These are phyloP conservation scores for Neonectria coccinea DNA, from an alignment of 2,329 filamentous ascomycete species.

Conservation along the genomic window DNA sequence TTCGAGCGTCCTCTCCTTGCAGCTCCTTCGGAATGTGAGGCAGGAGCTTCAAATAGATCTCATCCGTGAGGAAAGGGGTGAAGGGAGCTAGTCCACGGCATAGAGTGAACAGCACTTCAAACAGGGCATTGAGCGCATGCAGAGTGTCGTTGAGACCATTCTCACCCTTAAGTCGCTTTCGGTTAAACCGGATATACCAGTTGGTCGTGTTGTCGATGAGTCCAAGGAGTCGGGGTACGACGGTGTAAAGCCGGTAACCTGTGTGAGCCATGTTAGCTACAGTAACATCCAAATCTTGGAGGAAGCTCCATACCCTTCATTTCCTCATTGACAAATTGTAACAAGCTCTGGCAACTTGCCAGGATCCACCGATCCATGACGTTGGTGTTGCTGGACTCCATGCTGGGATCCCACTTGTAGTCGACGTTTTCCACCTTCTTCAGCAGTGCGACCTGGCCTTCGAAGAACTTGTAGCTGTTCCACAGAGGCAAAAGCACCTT, in stretches of 20 bases:
- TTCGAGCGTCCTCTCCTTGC: constrained; percentile 78
- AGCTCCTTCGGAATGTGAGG: constrained; percentile 82
- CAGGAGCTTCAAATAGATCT: constrained; percentile 87
- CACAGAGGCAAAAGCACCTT: constrained; percentile 91
- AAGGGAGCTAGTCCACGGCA: constrained; percentile 92
- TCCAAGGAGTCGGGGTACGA: constrained; percentile 84
- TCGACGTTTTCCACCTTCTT: constrained; percentile 87
- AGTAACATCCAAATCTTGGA: constrained; percentile 5
- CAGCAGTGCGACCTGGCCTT: constrained; percentile 84
- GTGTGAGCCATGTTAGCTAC: constrained; percentile 15
- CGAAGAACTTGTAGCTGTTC: constrained; percentile 98
- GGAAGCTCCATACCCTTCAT: constrained; percentile 74
- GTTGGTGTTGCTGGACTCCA: constrained; percentile 82
- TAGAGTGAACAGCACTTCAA: constrained; percentile 91
- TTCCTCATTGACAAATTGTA: constrained; percentile 92
- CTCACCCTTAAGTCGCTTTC: constrained; percentile 90
- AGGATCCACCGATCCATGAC: constrained; percentile 98
- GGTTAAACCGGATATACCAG: constrained; percentile 98
- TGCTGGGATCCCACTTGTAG: constrained; percentile 81
- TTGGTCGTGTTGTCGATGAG: constrained; percentile 97
- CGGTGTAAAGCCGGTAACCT: constrained; percentile 86
- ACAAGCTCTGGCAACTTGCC: constrained; percentile 88
- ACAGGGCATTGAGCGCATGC: constrained; percentile 92
- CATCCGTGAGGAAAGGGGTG: constrained; percentile 94
- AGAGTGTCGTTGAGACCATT: constrained; percentile 86